Evolutionary conservation across 192 early-diverging fungal species (phyloP).

Genomic region (Fimicolochytrium jonesii): DNA sequence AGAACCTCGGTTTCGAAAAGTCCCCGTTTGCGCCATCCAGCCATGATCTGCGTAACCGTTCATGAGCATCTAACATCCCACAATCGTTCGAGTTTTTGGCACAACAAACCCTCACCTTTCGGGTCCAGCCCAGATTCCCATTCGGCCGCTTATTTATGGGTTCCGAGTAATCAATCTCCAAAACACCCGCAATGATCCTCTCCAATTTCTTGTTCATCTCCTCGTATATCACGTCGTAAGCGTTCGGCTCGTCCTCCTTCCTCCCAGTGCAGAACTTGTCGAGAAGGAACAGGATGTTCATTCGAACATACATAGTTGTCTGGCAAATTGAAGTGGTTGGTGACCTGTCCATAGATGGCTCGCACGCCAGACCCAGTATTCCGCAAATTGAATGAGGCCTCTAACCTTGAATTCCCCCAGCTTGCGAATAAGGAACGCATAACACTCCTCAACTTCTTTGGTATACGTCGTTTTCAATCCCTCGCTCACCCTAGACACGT

Average conservation of each 20-base stretch:
- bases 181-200: not conserved
- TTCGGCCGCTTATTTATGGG: not conserved
- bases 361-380: not conserved
- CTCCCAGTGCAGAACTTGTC: constrained; percentile 19
- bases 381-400: not conserved
- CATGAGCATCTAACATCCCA: too few species aligned
- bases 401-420: not conserved
- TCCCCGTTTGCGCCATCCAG: not conserved
- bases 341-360: not conserved
- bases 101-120: too few species aligned
- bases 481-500: constrained; percentile 6
- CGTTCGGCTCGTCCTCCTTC: not conserved
- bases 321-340: not conserved
- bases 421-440: constrained; percentile 6
- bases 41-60: too few species aligned
- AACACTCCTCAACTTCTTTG: constrained; percentile 11
- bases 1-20: not conserved
- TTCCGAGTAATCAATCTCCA: not conserved
- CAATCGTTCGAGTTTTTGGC: too few species aligned
- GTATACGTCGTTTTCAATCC: not conserved
- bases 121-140: not conserved
- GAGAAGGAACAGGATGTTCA: constrained; percentile 23
- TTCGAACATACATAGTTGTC: constrained; percentile 13
- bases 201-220: not conserved
- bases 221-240: not conserved